Evolutionary conservation across 768 basidiomycete genomes (phyloP).

Genomic region (Gyrodon lividus): DNA sequence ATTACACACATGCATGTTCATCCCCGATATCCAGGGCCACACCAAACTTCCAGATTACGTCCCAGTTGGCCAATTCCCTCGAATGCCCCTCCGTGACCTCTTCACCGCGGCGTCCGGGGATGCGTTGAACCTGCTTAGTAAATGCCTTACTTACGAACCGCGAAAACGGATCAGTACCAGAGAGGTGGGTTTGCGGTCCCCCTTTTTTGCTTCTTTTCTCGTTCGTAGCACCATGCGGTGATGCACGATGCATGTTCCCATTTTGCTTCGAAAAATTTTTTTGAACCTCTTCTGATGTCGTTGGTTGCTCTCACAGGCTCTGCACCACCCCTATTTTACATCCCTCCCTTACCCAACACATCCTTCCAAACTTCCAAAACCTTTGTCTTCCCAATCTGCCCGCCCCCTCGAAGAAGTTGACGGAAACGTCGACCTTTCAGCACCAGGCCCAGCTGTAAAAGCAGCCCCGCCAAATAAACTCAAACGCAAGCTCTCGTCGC

Average conservation of each 20-base stretch:
- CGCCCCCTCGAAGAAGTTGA: constrained; percentile 77
- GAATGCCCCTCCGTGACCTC: constrained; percentile 76
- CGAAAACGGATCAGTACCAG: constrained; percentile 73
- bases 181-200: constrained; percentile 51
- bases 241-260: background rate
- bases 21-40: constrained; percentile 62
- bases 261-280: background rate
- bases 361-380: constrained; percentile 86
- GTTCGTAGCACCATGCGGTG: background rate
- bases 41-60: constrained; percentile 89
- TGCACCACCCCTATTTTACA: constrained; percentile 85
- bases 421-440: constrained; percentile 59
- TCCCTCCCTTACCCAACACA: constrained; percentile 85
- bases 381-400: constrained; percentile 41
- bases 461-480: constrained; percentile 51
- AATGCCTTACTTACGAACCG: constrained; percentile 85
- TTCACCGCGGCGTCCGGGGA: constrained; percentile 91
- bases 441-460: constrained; percentile 51
- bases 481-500: constrained; percentile 70
- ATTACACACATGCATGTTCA: background rate
- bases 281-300: background rate
- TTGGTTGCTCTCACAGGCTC: constrained; percentile 50
- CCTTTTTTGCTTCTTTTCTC: background rate
- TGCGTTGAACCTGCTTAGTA: constrained; percentile 76
- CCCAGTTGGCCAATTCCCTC: constrained; percentile 81